A percentile compares a stretch with the other conserved stretches of the same genome.
phyloP scores from a whole-genome alignment of 306 rosid genomes.

The Biancaea sappan region DNA sequence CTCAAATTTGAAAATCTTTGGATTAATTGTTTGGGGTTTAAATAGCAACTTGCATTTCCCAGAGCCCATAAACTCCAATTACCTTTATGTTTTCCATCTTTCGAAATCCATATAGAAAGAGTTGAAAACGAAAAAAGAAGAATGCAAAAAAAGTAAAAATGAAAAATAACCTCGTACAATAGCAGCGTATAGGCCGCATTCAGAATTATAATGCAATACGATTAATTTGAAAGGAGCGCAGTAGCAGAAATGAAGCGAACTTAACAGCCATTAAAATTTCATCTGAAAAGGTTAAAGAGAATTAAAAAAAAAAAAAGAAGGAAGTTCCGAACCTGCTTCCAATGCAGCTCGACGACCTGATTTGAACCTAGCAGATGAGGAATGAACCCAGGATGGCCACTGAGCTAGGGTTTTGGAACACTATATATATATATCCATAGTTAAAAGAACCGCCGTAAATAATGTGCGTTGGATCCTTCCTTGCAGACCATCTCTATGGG shows the following conservation, averaged over 20 bases:
- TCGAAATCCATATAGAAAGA: not conserved
- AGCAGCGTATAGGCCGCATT: not conserved
- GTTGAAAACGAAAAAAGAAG: too few relatives aligned
- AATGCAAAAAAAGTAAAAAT: too few relatives aligned
- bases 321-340: not conserved
- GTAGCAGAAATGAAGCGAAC: not conserved
- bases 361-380: not conserved
- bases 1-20: not conserved
- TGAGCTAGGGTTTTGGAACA: not conserved
- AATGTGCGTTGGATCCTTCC: not conserved
- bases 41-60: not conserved
- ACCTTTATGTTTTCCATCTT: not conserved
- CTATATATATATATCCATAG: not conserved
- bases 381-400: not conserved
- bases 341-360: not conserved
- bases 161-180: too few relatives aligned
- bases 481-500: too few relatives aligned
- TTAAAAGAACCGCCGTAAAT: not conserved
- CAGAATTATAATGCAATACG: not conserved
- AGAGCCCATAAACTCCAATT: not conserved
- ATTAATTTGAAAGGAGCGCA: too few relatives aligned
- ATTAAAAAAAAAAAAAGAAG: not conserved
- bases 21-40: not conserved
- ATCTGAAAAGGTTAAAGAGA: too few relatives aligned
- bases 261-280: not conserved